phyloP scores from a whole-genome alignment of 2,329 filamentous ascomycete species.

The Raffaelea albimanens region DNA sequence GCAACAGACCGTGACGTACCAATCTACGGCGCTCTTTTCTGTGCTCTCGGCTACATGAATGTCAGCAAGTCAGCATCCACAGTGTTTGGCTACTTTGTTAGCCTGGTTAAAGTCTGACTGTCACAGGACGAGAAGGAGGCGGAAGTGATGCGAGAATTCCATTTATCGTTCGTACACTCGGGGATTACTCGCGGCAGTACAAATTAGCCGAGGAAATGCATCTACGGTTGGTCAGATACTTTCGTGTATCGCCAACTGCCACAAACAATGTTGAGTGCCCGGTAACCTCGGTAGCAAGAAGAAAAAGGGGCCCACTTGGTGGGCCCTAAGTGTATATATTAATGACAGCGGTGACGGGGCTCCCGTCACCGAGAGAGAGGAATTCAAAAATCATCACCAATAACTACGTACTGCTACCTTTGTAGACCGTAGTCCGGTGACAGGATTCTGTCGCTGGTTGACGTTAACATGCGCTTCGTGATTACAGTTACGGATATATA shows the following conservation, averaged over 20 bases:
- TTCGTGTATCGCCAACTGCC: background rate
- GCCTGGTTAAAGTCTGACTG: slow-evolving; percentile 11
- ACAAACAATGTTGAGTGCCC: too few species aligned
- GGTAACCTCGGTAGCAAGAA: too few species aligned
- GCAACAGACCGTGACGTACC: background rate
- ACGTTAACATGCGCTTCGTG: too few species aligned
- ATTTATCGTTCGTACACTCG: background rate
- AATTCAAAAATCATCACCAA: too few species aligned
- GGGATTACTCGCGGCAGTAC: background rate
- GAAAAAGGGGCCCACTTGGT: too few species aligned
- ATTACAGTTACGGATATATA: too few species aligned
- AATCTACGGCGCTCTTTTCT: slow-evolving; percentile 41
- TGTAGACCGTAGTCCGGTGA: too few species aligned
- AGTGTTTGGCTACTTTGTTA: background rate
- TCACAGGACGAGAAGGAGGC: background rate
- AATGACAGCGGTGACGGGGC: too few species aligned
- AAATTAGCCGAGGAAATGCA: background rate
- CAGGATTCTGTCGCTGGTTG: too few species aligned
- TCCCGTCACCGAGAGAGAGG: too few species aligned
- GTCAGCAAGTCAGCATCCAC: background rate
- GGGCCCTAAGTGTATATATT: too few species aligned
- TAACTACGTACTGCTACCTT: too few species aligned
- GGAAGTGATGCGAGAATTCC: background rate
- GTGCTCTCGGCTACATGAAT: background rate
- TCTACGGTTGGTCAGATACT: background rate